phyloP scores from a whole-genome alignment of 2,329 filamentous ascomycete species.

The Fusarium sp. region DNA sequence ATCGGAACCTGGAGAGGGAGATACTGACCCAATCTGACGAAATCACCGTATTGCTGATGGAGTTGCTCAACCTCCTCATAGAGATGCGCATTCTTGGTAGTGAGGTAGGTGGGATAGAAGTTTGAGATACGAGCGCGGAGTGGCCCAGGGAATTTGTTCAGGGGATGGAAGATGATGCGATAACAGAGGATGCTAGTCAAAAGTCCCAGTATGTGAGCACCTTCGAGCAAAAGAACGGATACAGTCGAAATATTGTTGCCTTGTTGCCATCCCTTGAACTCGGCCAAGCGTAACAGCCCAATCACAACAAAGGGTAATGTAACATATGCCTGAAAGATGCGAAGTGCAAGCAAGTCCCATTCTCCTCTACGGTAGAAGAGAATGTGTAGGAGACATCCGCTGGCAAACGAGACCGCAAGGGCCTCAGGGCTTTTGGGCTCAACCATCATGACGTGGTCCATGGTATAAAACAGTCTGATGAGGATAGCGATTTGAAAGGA shows the following conservation, averaged over 20 bases:
- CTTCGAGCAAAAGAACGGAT: neutral
- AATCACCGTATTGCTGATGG: conserved; percentile 15
- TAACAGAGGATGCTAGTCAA: conserved; percentile 15
- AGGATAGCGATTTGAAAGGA: neutral
- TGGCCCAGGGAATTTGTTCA: conserved; percentile 43
- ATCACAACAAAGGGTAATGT: neutral
- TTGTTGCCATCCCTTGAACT: neutral
- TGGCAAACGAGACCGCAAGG: neutral
- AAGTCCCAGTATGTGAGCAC: neutral
- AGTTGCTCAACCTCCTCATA: conserved; percentile 40
- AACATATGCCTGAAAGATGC: conserved; percentile 10
- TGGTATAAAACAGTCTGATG: neutral
- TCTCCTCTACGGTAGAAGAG: conserved; percentile 40
- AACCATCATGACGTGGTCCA: neutral
- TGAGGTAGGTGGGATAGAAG: conserved; percentile 34
- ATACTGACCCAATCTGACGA: conserved; percentile 15
- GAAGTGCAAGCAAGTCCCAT: conserved; percentile 35
- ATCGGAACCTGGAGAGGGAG: no score
- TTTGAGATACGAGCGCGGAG: conserved; percentile 42
- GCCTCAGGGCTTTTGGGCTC: neutral
- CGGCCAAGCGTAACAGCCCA: neutral
- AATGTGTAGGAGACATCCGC: conserved; percentile 23
- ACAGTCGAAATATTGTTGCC: neutral
- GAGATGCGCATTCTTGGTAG: conserved; percentile 34
- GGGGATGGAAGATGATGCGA: conserved; percentile 33